Base-by-base conservation (phyloP, 306 rosid genomes). In the Mimosa pudica region DNA sequence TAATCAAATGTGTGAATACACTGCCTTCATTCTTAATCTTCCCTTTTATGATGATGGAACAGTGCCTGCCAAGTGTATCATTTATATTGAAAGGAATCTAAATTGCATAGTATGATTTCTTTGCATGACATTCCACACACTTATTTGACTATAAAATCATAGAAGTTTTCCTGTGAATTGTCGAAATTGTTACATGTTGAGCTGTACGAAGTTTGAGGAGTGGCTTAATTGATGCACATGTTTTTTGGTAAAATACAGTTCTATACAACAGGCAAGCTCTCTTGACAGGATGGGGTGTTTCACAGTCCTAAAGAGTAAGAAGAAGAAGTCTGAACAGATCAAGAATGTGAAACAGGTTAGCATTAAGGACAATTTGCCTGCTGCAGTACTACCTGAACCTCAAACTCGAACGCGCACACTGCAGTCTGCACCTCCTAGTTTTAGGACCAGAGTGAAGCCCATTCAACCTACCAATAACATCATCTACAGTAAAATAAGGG, bases 381-480 rank as follows among this genome's bases (percentile, higher is more conserved):
- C 89, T 61, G 38, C 66, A 3, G 70, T 74, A 30, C 78, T 91
- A 8, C 95, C 93, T 6, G 91, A 89, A 86, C 93, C 91, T 68
- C 86, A 88, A 89, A 55, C 82, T 75, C 85, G 12, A 41, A 48
- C 88, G 3, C 87, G 84, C 6, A 41, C 86, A 1, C 73, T 89
- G 79, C 90, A 83, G 82, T 82, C 93, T 55, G 92, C 98, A 41
- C 91, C 97, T 46, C 88, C 97, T 18, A 91, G 92, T 91, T 91
- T 91, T 63, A 84, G 84, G 89, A 83, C 84, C 73, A 83, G 90
- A 74, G 90, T 82, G 86, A 89, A 89, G 67, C 87, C 92, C 33
- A 45, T 78, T 79, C 88, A 81, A 75, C 91, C 89, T 13, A 80
- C 79, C 57, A 83, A 58, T 54, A 82, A 70, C 76, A 78, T 81